Evolutionary conservation across 306 rosid genomes (phyloP).

Genomic region (Sophora flavescens): DNA sequence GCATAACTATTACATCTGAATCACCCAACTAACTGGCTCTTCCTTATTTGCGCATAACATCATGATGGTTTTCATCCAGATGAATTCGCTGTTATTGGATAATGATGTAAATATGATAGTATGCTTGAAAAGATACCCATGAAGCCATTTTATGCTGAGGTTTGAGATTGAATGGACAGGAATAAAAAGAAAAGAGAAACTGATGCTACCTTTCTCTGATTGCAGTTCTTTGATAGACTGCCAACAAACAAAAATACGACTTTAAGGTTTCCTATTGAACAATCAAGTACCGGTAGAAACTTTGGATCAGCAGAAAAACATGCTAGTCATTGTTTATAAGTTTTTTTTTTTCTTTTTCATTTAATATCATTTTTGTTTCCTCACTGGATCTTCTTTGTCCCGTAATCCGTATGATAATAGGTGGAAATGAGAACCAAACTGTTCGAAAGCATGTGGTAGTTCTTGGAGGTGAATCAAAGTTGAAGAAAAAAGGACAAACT

Average conservation of each 20-base stretch:
- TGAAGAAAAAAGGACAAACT: slow-evolving; percentile 52
- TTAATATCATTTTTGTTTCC: slow-evolving; percentile 21
- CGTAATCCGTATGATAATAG: slow-evolving; percentile 44
- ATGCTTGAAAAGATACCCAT: slow-evolving; percentile 24
- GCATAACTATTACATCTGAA: slow-evolving; percentile 25
- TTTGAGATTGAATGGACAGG: slow-evolving; percentile 31
- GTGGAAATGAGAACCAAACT: slow-evolving; percentile 49
- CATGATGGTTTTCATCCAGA: slow-evolving; percentile 8
- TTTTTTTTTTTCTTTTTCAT: neutral
- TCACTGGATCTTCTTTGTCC: slow-evolving; percentile 21
- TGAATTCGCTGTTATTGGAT: slow-evolving; percentile 30
- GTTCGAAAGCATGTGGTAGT: slow-evolving; percentile 57
- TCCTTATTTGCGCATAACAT: slow-evolving; percentile 4
- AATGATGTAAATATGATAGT: slow-evolving; percentile 22
- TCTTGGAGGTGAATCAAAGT: slow-evolving; percentile 73
- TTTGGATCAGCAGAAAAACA: slow-evolving; percentile 35
- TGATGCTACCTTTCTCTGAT: slow-evolving; percentile 9
- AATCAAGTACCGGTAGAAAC: slow-evolving; percentile 23
- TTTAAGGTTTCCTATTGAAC: slow-evolving; percentile 28
- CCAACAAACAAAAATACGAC: slow-evolving; percentile 19
- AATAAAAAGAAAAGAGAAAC: neutral
- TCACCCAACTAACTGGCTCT: neutral
- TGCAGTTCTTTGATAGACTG: slow-evolving; percentile 17
- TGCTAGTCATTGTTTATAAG: neutral
- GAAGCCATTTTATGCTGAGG: slow-evolving; percentile 33